A percentile compares a stretch with the other conserved stretches of the same genome.
Evolutionary conservation across 1,284 basidiomycete genomes (phyloP).

Genomic region (Cryptococcus hybrid): DNA sequence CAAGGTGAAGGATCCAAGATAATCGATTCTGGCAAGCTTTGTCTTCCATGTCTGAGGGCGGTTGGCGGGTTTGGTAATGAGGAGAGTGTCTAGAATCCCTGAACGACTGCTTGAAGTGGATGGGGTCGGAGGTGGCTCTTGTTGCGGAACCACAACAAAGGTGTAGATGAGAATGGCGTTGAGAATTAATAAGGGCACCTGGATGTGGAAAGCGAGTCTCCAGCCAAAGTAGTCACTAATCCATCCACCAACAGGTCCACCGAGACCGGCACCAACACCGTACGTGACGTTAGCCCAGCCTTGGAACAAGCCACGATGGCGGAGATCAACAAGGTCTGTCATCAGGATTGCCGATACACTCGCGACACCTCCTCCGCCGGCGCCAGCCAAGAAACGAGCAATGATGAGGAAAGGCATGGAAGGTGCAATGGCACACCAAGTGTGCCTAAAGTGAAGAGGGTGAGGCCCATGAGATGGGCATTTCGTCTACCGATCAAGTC

Average conservation of each 20-base stretch:
- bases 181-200: constrained; percentile 52
- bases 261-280: constrained; percentile 23
- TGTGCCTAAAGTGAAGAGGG: constrained; percentile 77
- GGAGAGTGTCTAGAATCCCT: not conserved
- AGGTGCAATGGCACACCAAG: constrained; percentile 74
- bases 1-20: constrained; percentile 73
- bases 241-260: constrained; percentile 84
- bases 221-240: constrained; percentile 78
- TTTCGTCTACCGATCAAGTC: constrained; percentile 83
- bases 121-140: not conserved
- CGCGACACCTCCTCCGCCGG: constrained; percentile 62
- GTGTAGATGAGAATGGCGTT: constrained; percentile 13
- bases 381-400: constrained; percentile 76
- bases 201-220: constrained; percentile 59
- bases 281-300: constrained; percentile 76
- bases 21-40: constrained; percentile 75
- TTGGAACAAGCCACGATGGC: constrained; percentile 81
- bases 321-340: constrained; percentile 63
- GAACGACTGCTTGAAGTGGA: not conserved
- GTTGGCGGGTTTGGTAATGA: not conserved
- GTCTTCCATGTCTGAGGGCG: constrained; percentile 49
- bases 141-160: constrained; percentile 11
- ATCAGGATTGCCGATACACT: constrained; percentile 42
- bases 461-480: constrained; percentile 64
- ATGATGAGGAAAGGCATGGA: constrained; percentile 76